Evolutionary conservation across 169 alveolate genomes (phyloP).

Genomic region (Cystoisospora suis): DNA sequence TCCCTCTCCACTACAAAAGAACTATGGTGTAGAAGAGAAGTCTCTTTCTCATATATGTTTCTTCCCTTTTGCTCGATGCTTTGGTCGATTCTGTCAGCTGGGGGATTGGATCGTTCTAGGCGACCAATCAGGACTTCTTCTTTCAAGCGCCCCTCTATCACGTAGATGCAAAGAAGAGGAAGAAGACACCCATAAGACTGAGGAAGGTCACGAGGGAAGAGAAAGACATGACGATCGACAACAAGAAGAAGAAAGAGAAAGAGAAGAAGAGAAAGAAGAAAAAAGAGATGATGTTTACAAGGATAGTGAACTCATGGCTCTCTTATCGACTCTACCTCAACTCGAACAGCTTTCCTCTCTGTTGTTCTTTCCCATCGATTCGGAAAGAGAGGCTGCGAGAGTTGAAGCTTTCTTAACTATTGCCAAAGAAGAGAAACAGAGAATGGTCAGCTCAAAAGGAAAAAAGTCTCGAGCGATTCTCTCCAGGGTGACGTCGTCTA

Average conservation of each 20-base stretch:
- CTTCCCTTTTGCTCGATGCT: not conserved
- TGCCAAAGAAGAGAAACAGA: not conserved
- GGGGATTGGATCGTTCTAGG: slow-evolving; percentile 4
- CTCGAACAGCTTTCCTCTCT: not conserved
- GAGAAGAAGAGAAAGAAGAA: not conserved
- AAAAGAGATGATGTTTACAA: not conserved
- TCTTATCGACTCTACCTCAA: not conserved
- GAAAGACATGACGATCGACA: not conserved
- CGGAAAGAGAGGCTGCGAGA: not conserved
- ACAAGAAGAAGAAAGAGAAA: not conserved
- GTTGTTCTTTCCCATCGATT: slow-evolving; percentile 5
- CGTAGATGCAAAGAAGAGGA: not conserved
- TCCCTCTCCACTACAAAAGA: too few relatives aligned
- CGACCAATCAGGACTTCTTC: not conserved
- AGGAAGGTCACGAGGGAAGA: not conserved
- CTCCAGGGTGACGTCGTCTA: not conserved
- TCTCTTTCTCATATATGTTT: not conserved
- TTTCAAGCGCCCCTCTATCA: not conserved
- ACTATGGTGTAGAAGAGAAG: too few relatives aligned
- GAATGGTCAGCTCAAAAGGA: not conserved
- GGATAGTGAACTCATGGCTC: not conserved
- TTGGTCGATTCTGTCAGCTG: slow-evolving; percentile 6
- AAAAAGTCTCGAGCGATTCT: not conserved
- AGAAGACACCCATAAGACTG: not conserved
- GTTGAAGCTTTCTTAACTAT: not conserved